phyloP scores from a whole-genome alignment of 805 yeast genomes.

The Sporopachydermia lactativora region DNA sequence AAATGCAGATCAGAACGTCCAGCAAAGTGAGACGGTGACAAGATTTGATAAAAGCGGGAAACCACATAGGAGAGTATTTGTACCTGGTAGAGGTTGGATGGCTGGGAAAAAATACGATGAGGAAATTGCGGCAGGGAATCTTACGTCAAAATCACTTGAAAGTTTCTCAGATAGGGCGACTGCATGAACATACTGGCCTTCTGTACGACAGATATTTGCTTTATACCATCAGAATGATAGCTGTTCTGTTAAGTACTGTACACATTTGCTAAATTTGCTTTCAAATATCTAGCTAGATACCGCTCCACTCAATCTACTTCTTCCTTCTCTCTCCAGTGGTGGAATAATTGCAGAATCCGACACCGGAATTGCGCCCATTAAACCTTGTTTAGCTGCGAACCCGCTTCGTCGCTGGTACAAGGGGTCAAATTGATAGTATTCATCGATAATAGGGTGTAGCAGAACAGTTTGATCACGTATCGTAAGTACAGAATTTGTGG shows the following conservation, averaged over 20 bases:
- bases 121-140: too few species aligned
- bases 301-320: conserved; percentile 16
- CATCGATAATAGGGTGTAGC: conserved; percentile 76
- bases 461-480: conserved; percentile 76
- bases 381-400: conserved; percentile 81
- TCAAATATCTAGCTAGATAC: neutral
- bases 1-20: neutral
- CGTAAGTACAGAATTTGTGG: conserved; percentile 78
- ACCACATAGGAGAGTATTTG: conserved; percentile 21
- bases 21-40: neutral
- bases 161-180: too few species aligned
- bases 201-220: too few species aligned
- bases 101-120: conserved; percentile 10
- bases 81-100: conserved; percentile 28
- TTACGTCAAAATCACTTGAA: too few species aligned
- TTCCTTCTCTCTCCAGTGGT: conserved; percentile 68
- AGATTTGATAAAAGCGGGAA: conserved; percentile 18
- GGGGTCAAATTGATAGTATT: conserved; percentile 68
- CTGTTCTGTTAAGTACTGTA: too few species aligned
- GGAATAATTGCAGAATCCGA: conserved; percentile 48
- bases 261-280: too few species aligned
- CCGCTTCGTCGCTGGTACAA: conserved; percentile 55
- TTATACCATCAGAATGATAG: too few species aligned
- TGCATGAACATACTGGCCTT: too few species aligned
- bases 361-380: conserved; percentile 82